phyloP scores from a whole-genome alignment of 2,329 filamentous ascomycete genomes.

The Paecilomyces sp. region DNA sequence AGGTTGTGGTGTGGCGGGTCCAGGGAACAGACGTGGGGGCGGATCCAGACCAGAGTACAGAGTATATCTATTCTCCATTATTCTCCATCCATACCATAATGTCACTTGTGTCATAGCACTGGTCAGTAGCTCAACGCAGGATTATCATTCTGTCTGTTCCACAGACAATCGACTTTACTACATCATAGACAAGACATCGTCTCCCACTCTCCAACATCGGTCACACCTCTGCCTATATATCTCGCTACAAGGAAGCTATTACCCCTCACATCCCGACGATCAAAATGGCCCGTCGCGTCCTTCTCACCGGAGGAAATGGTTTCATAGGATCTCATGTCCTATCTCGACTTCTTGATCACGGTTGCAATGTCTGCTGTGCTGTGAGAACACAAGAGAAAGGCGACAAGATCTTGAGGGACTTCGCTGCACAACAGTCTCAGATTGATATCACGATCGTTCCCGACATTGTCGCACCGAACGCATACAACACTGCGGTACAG shows the following conservation, averaged over 20 bases:
- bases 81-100: too few relatives aligned
- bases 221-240: neutral
- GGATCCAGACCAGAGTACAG: too few relatives aligned
- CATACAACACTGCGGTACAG: conserved; percentile 2
- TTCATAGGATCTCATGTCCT: neutral
- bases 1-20: too few relatives aligned
- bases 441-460: neutral
- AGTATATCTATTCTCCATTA: too few relatives aligned
- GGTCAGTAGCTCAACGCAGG: too few relatives aligned
- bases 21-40: too few relatives aligned
- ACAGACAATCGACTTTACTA: neutral
- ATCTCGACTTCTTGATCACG: neutral
- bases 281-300: neutral
- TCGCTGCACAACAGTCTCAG: neutral
- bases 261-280: neutral
- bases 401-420: neutral
- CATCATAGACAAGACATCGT: neutral
- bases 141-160: too few relatives aligned
- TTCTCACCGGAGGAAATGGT: neutral
- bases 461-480: conserved; percentile 2
- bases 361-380: neutral
- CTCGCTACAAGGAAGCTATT: neutral
- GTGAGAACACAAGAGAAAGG: neutral
- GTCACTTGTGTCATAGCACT: too few relatives aligned
- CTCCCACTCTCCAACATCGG: neutral